Percentiles rank a stretch among this genome's conserved stretches.
Conservation (phyloP, 1,284 basidiomycete genomes). For the Ganoderma lucidum region DNA sequence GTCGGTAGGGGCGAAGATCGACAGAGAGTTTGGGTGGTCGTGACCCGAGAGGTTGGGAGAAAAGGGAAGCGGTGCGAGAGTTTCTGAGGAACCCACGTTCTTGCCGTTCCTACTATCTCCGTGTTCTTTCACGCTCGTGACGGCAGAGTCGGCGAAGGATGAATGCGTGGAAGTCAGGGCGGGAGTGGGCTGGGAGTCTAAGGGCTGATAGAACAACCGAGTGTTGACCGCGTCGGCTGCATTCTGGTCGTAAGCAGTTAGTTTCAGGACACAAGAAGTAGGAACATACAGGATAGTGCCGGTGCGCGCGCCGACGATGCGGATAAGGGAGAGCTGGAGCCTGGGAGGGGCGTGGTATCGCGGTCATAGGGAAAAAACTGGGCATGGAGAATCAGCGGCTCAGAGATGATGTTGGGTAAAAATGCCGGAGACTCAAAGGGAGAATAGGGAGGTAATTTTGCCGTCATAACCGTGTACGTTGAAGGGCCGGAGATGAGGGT, state of each 20-base stretch:
- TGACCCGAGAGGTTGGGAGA: slow-evolving; percentile 27
- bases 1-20: slow-evolving; percentile 33
- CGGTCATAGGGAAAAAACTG: slow-evolving; percentile 1
- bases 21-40: slow-evolving; percentile 29
- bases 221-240: slow-evolving; percentile 16
- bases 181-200: slow-evolving; percentile 6
- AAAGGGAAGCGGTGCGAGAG: slow-evolving; percentile 28
- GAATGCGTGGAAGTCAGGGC: slow-evolving; percentile 18
- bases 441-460: slow-evolving; percentile 7
- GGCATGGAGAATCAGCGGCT: neutral
- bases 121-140: slow-evolving; percentile 11
- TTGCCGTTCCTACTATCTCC: slow-evolving; percentile 11
- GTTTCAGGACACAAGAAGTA: slow-evolving; percentile 10
- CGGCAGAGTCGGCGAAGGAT: slow-evolving; percentile 12
- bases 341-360: slow-evolving; percentile 11
- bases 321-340: slow-evolving; percentile 1
- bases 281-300: slow-evolving; percentile 15
- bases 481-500: slow-evolving; percentile 1
- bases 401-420: neutral
- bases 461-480: slow-evolving; percentile 16
- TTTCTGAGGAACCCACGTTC: slow-evolving; percentile 10
- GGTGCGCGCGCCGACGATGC: slow-evolving; percentile 14
- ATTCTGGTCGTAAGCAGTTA: slow-evolving; percentile 11
- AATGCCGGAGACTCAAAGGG: slow-evolving; percentile 14
- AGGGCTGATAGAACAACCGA: neutral